phyloP scores from a whole-genome alignment of 441 rosid genomes.

The Theobroma grandiflorum region DNA sequence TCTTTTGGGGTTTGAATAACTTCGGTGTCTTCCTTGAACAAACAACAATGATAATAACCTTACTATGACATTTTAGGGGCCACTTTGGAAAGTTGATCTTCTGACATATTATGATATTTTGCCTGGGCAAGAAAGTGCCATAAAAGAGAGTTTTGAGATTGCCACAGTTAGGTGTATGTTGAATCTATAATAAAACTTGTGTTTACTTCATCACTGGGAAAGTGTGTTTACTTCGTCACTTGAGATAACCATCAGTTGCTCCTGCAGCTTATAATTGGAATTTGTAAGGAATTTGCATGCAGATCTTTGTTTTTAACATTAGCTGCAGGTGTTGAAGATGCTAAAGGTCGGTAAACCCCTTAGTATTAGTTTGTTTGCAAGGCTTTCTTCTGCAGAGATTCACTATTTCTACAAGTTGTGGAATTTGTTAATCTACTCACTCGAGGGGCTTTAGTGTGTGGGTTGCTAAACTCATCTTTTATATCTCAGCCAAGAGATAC shows the following conservation, averaged over 20 bases:
- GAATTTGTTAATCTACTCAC: constrained; percentile 2
- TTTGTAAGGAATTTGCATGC: not conserved
- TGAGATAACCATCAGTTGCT: not conserved
- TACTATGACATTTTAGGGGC: not conserved
- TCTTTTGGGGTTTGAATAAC: constrained; percentile 1
- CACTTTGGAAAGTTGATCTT: not conserved
- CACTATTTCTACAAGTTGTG: not conserved
- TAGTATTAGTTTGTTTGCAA: constrained; percentile 6
- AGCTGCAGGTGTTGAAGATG: constrained; percentile 18
- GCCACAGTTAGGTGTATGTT: not conserved
- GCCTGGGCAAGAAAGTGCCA: not conserved
- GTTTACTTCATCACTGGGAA: not conserved
- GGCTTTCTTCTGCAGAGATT: not conserved
- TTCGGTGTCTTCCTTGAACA: not conserved
- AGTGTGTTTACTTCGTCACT: not conserved
- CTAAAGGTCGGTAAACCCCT: not conserved
- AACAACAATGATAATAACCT: not conserved
- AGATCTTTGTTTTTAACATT: not conserved
- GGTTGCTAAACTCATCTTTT: not conserved
- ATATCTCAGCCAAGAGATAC: not conserved
- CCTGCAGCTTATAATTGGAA: constrained; percentile 2
- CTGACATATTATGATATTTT: not conserved
- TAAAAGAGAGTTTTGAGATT: not conserved
- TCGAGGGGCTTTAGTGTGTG: not conserved
- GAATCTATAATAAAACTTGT: not conserved